Evolutionary conservation across 2,329 filamentous ascomycete genomes (phyloP).

Genomic region (Triangularia setosa): DNA sequence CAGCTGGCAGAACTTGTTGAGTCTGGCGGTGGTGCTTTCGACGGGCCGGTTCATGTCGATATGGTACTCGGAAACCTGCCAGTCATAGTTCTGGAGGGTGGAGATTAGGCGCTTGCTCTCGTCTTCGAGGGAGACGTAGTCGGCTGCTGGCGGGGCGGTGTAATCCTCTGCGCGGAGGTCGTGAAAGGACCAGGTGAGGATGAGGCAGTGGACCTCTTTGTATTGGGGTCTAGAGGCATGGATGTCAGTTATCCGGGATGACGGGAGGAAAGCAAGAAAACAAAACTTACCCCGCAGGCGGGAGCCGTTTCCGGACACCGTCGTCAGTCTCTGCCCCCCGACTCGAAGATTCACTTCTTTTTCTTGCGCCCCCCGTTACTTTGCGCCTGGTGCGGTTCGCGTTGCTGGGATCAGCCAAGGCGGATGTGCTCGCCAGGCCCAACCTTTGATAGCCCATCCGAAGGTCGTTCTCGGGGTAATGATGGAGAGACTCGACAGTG

Average conservation of each 20-base stretch:
- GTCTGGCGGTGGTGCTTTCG: conserved; percentile 14
- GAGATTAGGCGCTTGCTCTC: conserved; percentile 23
- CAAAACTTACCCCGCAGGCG: conserved; percentile 16
- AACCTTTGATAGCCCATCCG: conserved; percentile 11
- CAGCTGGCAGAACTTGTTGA: conserved; percentile 22
- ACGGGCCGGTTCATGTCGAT: conserved; percentile 25
- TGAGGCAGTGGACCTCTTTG: conserved; percentile 24
- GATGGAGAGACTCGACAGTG: not conserved
- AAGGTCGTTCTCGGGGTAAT: conserved; percentile 9
- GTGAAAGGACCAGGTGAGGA: conserved; percentile 28
- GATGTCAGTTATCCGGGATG: not conserved
- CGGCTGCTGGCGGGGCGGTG: conserved; percentile 21
- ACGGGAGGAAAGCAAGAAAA: no score
- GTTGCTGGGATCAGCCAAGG: conserved; percentile 6
- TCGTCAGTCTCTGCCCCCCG: not conserved
- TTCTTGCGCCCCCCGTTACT: not conserved
- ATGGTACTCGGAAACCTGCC: conserved; percentile 22
- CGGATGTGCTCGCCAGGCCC: not conserved
- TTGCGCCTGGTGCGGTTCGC: not conserved
- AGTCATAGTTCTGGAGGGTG: conserved; percentile 24
- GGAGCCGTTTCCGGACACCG: not conserved
- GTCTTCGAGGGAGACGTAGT: conserved; percentile 27
- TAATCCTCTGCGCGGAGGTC: conserved; percentile 24
- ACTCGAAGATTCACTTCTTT: conserved; percentile 15
- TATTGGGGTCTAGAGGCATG: conserved; percentile 17